Conservation (phyloP, 768 basidiomycete species). For the Termitomyces sp. region DNA sequence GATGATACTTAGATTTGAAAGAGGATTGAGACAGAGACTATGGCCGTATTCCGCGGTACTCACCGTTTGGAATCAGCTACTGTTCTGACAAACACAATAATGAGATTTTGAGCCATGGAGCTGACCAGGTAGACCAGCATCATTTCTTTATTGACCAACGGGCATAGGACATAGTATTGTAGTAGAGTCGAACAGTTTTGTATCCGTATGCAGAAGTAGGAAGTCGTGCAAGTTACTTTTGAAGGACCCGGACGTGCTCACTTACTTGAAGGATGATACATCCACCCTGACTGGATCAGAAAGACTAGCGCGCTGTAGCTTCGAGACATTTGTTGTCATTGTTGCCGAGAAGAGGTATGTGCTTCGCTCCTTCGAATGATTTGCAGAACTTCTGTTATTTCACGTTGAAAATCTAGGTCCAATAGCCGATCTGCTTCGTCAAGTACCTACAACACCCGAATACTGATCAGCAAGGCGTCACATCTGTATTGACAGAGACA, state of each 20-base stretch:
- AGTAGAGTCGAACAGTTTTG: constrained; percentile 91
- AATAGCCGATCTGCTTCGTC: constrained; percentile 94
- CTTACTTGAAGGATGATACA: constrained; percentile 80
- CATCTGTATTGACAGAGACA: background rate
- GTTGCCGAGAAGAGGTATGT: constrained; percentile 96
- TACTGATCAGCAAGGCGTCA: background rate
- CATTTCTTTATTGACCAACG: constrained; percentile 84
- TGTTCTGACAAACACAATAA: constrained; percentile 93
- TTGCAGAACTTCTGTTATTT: constrained; percentile 92
- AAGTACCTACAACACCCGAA: constrained; percentile 62
- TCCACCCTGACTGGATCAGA: constrained; percentile 89
- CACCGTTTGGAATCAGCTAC: constrained; percentile 86
- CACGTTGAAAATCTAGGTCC: constrained; percentile 92
- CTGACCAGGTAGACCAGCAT: constrained; percentile 86
- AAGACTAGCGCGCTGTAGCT: constrained; percentile 88
- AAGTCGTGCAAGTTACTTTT: background rate
- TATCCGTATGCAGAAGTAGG: constrained; percentile 53
- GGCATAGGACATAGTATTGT: constrained; percentile 92
- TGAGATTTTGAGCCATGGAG: constrained; percentile 81
- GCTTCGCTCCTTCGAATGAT: constrained; percentile 84
- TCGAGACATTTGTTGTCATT: constrained; percentile 96
- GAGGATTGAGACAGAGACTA: background rate
- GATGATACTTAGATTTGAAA: constrained; percentile 71
- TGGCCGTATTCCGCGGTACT: constrained; percentile 13
- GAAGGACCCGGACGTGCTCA: constrained; percentile 1